phyloP scores from a whole-genome alignment of 2,329 filamentous ascomycete genomes.

The Fusarium agapanthi region DNA sequence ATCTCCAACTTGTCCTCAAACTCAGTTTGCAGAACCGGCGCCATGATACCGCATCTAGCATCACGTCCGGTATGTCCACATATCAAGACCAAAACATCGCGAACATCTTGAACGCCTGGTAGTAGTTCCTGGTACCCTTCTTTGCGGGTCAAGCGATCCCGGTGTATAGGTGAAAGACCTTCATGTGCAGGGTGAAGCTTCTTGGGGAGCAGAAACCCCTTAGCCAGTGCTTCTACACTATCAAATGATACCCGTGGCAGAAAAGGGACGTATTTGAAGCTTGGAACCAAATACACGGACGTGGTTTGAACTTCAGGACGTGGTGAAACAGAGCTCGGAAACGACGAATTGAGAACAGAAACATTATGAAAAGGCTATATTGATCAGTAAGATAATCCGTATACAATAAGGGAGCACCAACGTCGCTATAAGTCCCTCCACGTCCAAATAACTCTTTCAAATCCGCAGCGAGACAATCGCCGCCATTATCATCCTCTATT shows the following conservation, averaged over 20 bases:
- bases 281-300: conserved; percentile 81
- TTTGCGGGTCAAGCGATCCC: conserved; percentile 60
- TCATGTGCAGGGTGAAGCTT: conserved; percentile 70
- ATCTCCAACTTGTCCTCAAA: conserved; percentile 70
- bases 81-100: conserved; percentile 80
- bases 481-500: conserved; percentile 82
- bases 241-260: conserved; percentile 71
- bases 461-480: conserved; percentile 73
- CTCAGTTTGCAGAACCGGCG: conserved; percentile 74
- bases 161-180: conserved; percentile 65
- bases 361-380: conserved; percentile 85
- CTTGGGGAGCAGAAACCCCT: conserved; percentile 71
- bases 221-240: conserved; percentile 65
- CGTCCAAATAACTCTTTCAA: conserved; percentile 75
- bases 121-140: conserved; percentile 62
- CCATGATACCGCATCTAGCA: conserved; percentile 81
- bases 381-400: conserved; percentile 52
- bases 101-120: conserved; percentile 66
- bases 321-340: conserved; percentile 65
- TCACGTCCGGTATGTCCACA: conserved; percentile 90
- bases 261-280: conserved; percentile 81
- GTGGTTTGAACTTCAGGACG: conserved; percentile 59
- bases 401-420: conserved; percentile 48
- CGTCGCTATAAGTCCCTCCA: conserved; percentile 73
- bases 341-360: conserved; percentile 78